phyloP scores from a whole-genome alignment of 768 basidiomycete genomes.

The Hypholoma fasciculare region DNA sequence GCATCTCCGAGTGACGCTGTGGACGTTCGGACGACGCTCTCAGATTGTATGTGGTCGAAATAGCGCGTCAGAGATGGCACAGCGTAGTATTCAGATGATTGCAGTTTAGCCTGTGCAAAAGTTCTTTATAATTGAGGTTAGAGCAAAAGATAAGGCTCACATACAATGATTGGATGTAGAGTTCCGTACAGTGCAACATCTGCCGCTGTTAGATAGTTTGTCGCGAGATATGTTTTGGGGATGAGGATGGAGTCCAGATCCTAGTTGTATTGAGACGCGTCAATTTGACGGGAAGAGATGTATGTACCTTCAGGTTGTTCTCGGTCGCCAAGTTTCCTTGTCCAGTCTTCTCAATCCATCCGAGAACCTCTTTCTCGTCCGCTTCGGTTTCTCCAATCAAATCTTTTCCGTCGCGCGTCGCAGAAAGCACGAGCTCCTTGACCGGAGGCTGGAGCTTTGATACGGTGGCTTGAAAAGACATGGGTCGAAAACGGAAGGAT shows the following conservation, averaged over 20 bases:
- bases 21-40: conserved; percentile 58
- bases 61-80: conserved; percentile 87
- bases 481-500: conserved; percentile 30
- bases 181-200: conserved; percentile 90
- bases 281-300: background rate
- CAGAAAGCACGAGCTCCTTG: conserved; percentile 56
- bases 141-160: conserved; percentile 26
- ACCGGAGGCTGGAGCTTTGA: conserved; percentile 46
- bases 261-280: conserved; percentile 36
- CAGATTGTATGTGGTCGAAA: conserved; percentile 91
- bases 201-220: conserved; percentile 83
- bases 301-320: conserved; percentile 50
- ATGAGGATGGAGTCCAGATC: conserved; percentile 69
- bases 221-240: conserved; percentile 83
- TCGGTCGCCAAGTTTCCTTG: conserved; percentile 47
- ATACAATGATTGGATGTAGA: conserved; percentile 80
- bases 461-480: conserved; percentile 56
- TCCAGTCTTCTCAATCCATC: conserved; percentile 71
- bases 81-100: conserved; percentile 72
- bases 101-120: conserved; percentile 58
- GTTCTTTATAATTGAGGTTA: background rate
- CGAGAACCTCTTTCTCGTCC: conserved; percentile 62
- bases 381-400: conserved; percentile 55
- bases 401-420: conserved; percentile 42
- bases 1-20: conserved; percentile 49